Percentiles rank a stretch among this genome's conserved stretches.
phyloP scores from a whole-genome alignment of 2,329 filamentous ascomycete species.

The Talaromyces pinophilus region DNA sequence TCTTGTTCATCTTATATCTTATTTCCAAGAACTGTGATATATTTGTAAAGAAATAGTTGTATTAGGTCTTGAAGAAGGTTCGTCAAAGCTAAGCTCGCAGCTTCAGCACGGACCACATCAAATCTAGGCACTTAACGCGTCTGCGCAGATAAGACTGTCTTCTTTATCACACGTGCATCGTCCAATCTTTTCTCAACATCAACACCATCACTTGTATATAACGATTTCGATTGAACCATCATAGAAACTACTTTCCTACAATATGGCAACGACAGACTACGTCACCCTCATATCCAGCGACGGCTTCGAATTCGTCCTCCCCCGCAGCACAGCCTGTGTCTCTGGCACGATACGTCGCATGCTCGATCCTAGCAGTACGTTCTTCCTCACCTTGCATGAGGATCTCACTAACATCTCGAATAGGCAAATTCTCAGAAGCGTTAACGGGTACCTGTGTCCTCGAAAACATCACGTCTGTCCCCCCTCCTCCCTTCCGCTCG shows the following conservation, averaged over 20 bases:
- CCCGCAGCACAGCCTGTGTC: slow-evolving; percentile 61
- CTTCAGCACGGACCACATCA: slow-evolving; percentile 35
- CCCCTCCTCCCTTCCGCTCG: background rate
- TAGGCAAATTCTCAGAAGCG: slow-evolving; percentile 64
- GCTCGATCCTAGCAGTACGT: slow-evolving; percentile 63
- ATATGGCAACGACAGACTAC: slow-evolving; percentile 43
- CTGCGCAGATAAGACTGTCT: background rate
- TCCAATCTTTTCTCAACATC: slow-evolving; percentile 15
- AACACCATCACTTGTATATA: background rate
- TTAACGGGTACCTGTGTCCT: slow-evolving; percentile 59
- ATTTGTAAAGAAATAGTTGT: background rate
- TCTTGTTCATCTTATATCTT: background rate
- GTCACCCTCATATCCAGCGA: slow-evolving; percentile 66
- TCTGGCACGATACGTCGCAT: slow-evolving; percentile 65
- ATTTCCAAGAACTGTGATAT: background rate
- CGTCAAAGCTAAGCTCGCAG: slow-evolving; percentile 15
- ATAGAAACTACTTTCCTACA: background rate
- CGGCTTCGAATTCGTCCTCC: slow-evolving; percentile 65
- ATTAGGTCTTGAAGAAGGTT: background rate
- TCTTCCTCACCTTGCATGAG: background rate
- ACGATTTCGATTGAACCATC: background rate
- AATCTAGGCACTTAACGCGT: background rate
- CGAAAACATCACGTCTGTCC: slow-evolving; percentile 59
- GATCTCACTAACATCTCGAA: slow-evolving; percentile 6
- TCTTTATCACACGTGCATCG: background rate